Evolutionary conservation across 139 green algal species (phyloP).

Genomic region (Asterochloris sp.): DNA sequence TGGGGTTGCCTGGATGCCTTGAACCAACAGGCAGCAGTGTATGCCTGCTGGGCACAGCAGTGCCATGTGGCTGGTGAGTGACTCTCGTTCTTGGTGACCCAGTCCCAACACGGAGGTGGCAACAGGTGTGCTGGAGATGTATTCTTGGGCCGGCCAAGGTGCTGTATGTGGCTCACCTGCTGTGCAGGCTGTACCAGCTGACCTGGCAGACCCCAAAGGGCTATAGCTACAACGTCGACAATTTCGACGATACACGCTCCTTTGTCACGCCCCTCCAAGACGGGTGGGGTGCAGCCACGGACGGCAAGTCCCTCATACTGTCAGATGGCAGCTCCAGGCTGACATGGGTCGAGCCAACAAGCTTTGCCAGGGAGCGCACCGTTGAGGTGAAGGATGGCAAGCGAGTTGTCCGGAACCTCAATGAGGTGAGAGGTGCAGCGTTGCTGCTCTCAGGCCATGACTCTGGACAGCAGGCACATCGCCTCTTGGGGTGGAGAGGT

Average conservation of each 20-base stretch:
- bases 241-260: constrained; percentile 27
- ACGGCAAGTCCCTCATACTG: constrained; percentile 60
- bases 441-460: not conserved
- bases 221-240: constrained; percentile 32
- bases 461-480: no score
- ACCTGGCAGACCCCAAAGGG: constrained; percentile 50
- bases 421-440: constrained; percentile 48
- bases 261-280: constrained; percentile 62
- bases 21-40: not conserved
- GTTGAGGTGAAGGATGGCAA: constrained; percentile 33
- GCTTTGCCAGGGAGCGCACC: constrained; percentile 15
- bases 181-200: constrained; percentile 68
- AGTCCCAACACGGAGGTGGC: not conserved
- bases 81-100: no score
- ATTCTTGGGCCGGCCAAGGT: not conserved
- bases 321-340: constrained; percentile 67
- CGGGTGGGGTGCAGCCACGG: constrained; percentile 79
- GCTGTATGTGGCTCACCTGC: not conserved
- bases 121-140: not conserved
- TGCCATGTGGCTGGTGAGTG: no score
- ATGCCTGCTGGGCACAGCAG: not conserved
- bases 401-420: constrained; percentile 43
- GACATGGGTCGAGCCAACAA: constrained; percentile 58
- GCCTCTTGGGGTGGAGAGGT: no score
- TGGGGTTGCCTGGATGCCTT: not conserved